These are phyloP conservation scores for Amphichorda felina DNA, from an alignment of 2,329 filamentous ascomycete genomes.

Conservation along the genomic window DNA sequence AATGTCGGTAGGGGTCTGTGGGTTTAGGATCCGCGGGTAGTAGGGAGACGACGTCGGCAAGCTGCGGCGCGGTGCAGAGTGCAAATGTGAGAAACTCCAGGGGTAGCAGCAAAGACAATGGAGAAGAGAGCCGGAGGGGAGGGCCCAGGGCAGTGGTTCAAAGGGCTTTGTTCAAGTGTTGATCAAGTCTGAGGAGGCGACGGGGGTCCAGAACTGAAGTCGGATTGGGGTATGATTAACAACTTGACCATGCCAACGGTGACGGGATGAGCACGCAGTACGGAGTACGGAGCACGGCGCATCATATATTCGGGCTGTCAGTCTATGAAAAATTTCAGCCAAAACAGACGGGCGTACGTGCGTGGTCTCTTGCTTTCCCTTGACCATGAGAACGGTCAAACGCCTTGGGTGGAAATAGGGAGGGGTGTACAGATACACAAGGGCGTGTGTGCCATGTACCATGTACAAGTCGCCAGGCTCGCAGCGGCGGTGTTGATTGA, in stretches of 20 bases:
- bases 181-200: neutral
- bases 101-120: neutral
- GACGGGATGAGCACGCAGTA: neutral
- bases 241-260: neutral
- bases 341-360: neutral
- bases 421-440: neutral
- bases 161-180: neutral
- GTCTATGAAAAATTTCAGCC: neutral
- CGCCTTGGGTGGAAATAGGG: neutral
- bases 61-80: neutral
- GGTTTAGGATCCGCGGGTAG: too few relatives aligned
- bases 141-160: neutral
- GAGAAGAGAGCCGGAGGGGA: neutral
- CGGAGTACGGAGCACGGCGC: neutral
- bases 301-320: constrained; percentile 1
- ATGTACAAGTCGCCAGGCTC: too few relatives aligned
- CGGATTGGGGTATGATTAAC: constrained; percentile 1
- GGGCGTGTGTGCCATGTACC: too few relatives aligned
- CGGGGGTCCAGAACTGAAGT: neutral
- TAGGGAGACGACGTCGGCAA: too few relatives aligned
- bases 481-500: too few relatives aligned
- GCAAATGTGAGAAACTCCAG: neutral
- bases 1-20: too few relatives aligned
- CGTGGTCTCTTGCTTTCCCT: neutral
- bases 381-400: neutral